Evolutionary conservation across 805 yeast species (phyloP), one percentile per base, ranked within the genome.

Genomic region (Spathaspora hagerdaliae): DNA sequence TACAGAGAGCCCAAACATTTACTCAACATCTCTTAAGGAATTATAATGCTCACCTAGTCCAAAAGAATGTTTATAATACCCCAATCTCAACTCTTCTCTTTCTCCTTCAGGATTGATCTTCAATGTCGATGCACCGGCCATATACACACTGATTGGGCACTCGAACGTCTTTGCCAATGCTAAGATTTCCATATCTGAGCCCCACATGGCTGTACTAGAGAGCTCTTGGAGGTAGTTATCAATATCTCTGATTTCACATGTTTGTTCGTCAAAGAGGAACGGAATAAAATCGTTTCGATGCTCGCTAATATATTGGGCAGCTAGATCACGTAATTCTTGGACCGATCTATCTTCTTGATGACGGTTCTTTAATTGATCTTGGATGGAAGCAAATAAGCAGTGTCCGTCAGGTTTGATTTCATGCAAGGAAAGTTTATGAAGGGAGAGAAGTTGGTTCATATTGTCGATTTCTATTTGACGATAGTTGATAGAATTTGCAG

Each of bases 31-130:
- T 33, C 69, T 53, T 33, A 71, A 58, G 27, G 97, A 88, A 61
- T 92, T 92, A 65, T 92, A 92, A 67, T 92, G 99, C 66, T 91
- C 98, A 27, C 99, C 99, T 24, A 92, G 74, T 0, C 97, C 94
- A 61, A 81, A 92, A 12, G 81, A 78, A 59, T 90, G 94, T 62
- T 83, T 85, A 63, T 87, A 92, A 59, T 83, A 92, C 0, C 88
- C 96, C 47, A 92, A 59, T 51, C 79, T 79, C 54, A 92, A 67
- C 19, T 71, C 71, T 8, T 24, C n/a, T 2, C 50, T 42, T 2
- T 61, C 54, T 1, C 78, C 85, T 0, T 69, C 73, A 51, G 80
- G 88, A 54, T 87, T 86, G 46, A 87, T 78, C 33, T 55, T 62
- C 52, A 85, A 71, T 2, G 84, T 75, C 5, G 90, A 77, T 36